phyloP scores from a whole-genome alignment of 768 basidiomycete genomes.

The Leccinum olivaceopallidum region DNA sequence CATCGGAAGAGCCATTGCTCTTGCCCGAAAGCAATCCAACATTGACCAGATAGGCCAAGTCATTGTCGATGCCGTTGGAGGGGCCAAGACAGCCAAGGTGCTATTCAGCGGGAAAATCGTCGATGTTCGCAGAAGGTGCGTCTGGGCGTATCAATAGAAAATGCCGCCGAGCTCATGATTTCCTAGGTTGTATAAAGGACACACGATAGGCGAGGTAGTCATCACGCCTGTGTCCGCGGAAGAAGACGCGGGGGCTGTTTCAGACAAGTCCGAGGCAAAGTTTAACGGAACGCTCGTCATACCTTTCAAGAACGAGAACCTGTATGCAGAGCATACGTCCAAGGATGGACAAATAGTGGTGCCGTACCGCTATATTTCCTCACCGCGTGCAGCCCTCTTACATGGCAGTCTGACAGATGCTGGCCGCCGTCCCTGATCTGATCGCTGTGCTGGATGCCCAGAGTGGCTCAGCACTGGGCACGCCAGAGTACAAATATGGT shows the following conservation, averaged over 20 bases:
- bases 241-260: constrained; percentile 30
- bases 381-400: constrained; percentile 5
- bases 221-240: constrained; percentile 31
- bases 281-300: constrained; percentile 41
- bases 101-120: constrained; percentile 64
- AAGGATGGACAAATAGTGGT: constrained; percentile 30
- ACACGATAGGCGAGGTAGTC: constrained; percentile 40
- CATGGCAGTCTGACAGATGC: constrained; percentile 34
- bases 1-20: constrained; percentile 57
- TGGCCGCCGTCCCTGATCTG: constrained; percentile 64
- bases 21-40: constrained; percentile 48
- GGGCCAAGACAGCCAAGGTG: constrained; percentile 35
- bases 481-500: constrained; percentile 62
- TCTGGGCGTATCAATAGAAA: neutral
- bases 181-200: constrained; percentile 37
- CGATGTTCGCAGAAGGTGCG: constrained; percentile 43
- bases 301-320: constrained; percentile 66
- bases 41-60: constrained; percentile 38
- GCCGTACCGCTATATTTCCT: neutral
- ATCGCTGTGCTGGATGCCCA: constrained; percentile 65
- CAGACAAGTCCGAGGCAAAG: constrained; percentile 18
- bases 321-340: constrained; percentile 45
- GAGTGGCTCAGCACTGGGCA: constrained; percentile 60
- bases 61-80: constrained; percentile 39
- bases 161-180: neutral